These are phyloP conservation scores for Apophysomyces variabilis DNA, from an alignment of 371 early-diverging fungal species.

Conservation along the genomic window DNA sequence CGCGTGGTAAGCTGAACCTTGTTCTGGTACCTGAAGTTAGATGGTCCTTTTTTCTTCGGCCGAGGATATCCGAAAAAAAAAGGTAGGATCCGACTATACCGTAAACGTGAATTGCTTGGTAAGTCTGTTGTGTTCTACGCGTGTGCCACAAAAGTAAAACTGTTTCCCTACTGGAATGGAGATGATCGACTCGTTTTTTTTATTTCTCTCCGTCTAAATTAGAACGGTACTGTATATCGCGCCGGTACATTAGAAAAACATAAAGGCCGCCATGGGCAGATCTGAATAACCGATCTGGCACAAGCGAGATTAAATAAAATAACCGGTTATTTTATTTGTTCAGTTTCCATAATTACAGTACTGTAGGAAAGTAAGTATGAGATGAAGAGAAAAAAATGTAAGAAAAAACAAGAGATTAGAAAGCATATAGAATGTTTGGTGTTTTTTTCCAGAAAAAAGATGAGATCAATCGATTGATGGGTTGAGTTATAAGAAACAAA, in stretches of 20 bases:
- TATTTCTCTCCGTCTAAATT: too few species aligned
- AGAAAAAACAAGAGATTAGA: background rate
- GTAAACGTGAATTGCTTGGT: too few species aligned
- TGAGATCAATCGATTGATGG: too few species aligned
- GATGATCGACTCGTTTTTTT: too few species aligned
- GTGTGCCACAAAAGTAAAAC: too few species aligned
- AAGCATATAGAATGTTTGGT: background rate
- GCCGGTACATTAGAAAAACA: too few species aligned
- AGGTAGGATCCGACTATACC: background rate
- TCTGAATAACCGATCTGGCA: background rate
- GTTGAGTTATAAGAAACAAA: too few species aligned
- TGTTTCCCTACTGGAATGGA: too few species aligned
- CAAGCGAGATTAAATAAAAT: background rate
- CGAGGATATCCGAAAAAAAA: background rate
- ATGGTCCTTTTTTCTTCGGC: background rate
- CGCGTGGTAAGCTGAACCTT: background rate
- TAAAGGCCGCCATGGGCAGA: too few species aligned
- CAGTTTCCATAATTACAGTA: background rate
- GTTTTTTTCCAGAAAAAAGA: conserved; percentile 8
- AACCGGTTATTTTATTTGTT: background rate
- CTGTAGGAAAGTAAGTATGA: background rate
- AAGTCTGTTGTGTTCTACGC: too few species aligned
- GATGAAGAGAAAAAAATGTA: background rate
- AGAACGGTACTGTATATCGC: too few species aligned
- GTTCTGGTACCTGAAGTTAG: background rate